Percentiles rank a stretch among this genome's conserved stretches.
Evolutionary conservation across 345 rosid genomes (phyloP).

Genomic region (Excoecaria agallocha): DNA sequence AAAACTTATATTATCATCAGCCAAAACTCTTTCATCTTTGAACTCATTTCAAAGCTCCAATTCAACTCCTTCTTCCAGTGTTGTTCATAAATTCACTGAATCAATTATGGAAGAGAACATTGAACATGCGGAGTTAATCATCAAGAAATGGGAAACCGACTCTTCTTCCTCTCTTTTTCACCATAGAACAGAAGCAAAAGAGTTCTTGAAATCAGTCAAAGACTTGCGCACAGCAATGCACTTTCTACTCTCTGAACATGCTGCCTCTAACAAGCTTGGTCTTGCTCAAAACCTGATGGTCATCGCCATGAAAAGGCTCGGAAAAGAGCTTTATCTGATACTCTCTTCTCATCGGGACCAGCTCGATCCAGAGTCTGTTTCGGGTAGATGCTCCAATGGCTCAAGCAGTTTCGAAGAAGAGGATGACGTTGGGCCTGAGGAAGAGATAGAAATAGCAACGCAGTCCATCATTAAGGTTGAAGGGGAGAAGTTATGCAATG

Average conservation of each 20-base stretch:
- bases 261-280: conserved; percentile 40
- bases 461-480: conserved; percentile 41
- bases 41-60: conserved; percentile 13
- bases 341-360: conserved; percentile 38
- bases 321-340: conserved; percentile 51
- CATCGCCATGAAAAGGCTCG: conserved; percentile 64
- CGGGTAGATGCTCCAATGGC: conserved; percentile 42
- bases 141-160: conserved; percentile 55
- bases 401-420: conserved; percentile 36
- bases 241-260: conserved; percentile 35
- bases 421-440: conserved; percentile 22
- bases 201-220: conserved; percentile 39
- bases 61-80: conserved; percentile 18
- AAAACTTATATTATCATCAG: not conserved
- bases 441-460: conserved; percentile 33
- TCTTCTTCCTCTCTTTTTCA: conserved; percentile 41
- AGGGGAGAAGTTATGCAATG: conserved; percentile 35
- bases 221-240: conserved; percentile 60
- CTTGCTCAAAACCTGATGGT: conserved; percentile 53
- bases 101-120: conserved; percentile 49
- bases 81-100: conserved; percentile 28
- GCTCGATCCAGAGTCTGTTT: conserved; percentile 55
- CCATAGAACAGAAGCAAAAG: conserved; percentile 47
- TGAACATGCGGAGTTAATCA: conserved; percentile 43
- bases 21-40: conserved; percentile 11